A percentile compares a stretch with the other conserved stretches of the same genome.
phyloP scores from a whole-genome alignment of 495 filamentous ascomycete species.

The Cryomyces minteri region DNA sequence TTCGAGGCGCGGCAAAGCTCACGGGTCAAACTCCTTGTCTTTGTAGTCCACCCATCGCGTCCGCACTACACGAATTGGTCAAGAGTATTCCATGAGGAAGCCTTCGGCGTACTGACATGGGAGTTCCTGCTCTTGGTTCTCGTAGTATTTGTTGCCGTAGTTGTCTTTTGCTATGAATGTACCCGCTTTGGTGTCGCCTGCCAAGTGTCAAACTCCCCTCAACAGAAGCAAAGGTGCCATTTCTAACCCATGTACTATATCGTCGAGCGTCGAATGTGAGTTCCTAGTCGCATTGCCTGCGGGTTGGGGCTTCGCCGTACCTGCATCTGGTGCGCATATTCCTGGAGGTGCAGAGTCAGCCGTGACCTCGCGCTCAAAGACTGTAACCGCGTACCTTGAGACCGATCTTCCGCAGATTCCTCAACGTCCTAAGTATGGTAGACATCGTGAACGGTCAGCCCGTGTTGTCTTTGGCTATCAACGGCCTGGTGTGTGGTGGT shows the following conservation, averaged over 20 bases:
- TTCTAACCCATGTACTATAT: conserved; percentile 13
- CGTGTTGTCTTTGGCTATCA: no score
- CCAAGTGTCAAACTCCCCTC: conserved; percentile 15
- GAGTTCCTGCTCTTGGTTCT: conserved; percentile 81
- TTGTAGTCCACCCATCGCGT: conserved; percentile 98
- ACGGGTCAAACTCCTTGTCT: conserved; percentile 70
- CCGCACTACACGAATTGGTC: conserved; percentile 40
- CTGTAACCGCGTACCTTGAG: conserved; percentile 42
- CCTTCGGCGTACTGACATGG: conserved; percentile 42
- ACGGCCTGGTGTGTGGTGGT: no score
- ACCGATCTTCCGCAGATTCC: conserved; percentile 73
- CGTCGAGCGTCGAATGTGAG: conserved; percentile 11
- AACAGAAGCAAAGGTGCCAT: neutral
- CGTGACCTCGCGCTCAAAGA: conserved; percentile 1
- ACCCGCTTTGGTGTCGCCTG: conserved; percentile 91
- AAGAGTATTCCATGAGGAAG: neutral
- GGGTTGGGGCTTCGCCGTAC: conserved; percentile 29
- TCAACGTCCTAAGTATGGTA: conserved; percentile 67
- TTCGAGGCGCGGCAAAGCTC: conserved; percentile 11
- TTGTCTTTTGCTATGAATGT: conserved; percentile 68
- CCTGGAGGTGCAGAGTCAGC: conserved; percentile 32
- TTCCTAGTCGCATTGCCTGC: neutral
- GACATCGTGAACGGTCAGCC: conserved; percentile 47
- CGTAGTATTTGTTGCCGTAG: conserved; percentile 94
- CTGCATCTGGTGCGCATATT: conserved; percentile 82